These are phyloP conservation scores for Orbilia javanica DNA, from an alignment of 2,329 filamentous ascomycete species.

Conservation along the genomic window DNA sequence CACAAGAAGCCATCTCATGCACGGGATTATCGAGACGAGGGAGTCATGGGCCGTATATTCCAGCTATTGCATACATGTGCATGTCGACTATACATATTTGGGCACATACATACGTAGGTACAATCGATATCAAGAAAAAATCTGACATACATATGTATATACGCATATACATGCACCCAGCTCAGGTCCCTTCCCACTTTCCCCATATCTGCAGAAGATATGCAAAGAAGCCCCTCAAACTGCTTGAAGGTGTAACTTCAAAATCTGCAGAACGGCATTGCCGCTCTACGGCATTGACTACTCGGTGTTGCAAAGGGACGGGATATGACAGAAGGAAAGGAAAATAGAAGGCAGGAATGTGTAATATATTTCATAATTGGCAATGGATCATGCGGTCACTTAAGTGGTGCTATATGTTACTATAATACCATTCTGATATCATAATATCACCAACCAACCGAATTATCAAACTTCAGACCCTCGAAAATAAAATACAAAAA, in stretches of 20 bases:
- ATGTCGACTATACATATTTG: not conserved
- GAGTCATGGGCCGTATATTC: not conserved
- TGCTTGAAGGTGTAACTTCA: conserved; percentile 28
- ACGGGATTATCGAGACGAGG: not conserved
- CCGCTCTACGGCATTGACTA: conserved; percentile 5
- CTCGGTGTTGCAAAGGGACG: not conserved
- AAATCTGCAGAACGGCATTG: conserved; percentile 2
- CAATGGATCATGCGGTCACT: conserved; percentile 9
- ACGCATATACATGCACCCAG: conserved; percentile 22
- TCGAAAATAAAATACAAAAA: no score
- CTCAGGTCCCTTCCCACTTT: conserved; percentile 16
- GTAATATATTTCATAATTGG: not conserved
- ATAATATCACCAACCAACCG: conserved; percentile 9
- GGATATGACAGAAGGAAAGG: not conserved
- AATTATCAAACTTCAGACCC: conserved; percentile 15
- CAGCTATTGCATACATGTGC: not conserved
- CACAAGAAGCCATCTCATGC: conserved; percentile 9
- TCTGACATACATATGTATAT: conserved; percentile 37
- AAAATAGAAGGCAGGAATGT: conserved; percentile 1
- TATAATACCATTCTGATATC: conserved; percentile 25
- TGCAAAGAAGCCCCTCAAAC: not conserved
- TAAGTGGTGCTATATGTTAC: not conserved
- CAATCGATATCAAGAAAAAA: conserved; percentile 32
- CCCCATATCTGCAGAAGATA: conserved; percentile 1
- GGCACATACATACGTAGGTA: conserved; percentile 13